Conservation (phyloP, 1,284 basidiomycete species). For the Trametes sp. region DNA sequence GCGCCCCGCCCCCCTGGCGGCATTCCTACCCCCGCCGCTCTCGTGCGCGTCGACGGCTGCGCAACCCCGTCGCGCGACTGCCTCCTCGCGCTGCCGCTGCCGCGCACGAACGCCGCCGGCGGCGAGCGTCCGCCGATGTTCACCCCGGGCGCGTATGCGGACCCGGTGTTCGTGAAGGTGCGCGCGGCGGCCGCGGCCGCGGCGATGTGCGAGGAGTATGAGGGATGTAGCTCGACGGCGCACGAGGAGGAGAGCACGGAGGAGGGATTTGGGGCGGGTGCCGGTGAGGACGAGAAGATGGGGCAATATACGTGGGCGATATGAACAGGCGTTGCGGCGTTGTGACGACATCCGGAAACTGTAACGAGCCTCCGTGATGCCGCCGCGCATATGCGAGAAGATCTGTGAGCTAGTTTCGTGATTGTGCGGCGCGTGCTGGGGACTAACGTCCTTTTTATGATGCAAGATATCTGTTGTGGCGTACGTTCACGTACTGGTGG, state of each 20-base stretch:
- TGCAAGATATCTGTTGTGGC: no score
- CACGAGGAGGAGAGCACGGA: background rate
- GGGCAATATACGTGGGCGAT: background rate
- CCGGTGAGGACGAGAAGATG: background rate
- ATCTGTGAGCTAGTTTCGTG: no score
- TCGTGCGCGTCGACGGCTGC: background rate
- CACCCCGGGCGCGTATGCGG: slow-evolving; percentile 34
- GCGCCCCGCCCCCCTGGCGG: slow-evolving; percentile 7
- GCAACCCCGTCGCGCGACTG: slow-evolving; percentile 1
- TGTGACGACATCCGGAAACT: no score
- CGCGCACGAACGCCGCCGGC: slow-evolving; percentile 14
- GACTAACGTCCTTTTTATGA: no score
- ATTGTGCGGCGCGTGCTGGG: no score
- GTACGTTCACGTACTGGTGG: no score
- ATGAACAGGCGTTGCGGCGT: no score
- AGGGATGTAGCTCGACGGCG: background rate
- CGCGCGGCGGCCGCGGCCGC: slow-evolving; percentile 31
- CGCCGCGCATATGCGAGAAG: no score
- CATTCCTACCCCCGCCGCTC: no score
- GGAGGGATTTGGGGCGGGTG: background rate
- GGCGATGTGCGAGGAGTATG: slow-evolving; percentile 31
- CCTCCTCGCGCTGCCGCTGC: slow-evolving; percentile 23
- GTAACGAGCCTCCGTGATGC: no score
- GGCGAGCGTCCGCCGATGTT: slow-evolving; percentile 37
- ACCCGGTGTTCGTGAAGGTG: slow-evolving; percentile 40